Evolutionary conservation across 78 protist species (phyloP), one percentile per base, ranked within the genome.

Genomic region (Dictyostelium capitatum): DNA sequence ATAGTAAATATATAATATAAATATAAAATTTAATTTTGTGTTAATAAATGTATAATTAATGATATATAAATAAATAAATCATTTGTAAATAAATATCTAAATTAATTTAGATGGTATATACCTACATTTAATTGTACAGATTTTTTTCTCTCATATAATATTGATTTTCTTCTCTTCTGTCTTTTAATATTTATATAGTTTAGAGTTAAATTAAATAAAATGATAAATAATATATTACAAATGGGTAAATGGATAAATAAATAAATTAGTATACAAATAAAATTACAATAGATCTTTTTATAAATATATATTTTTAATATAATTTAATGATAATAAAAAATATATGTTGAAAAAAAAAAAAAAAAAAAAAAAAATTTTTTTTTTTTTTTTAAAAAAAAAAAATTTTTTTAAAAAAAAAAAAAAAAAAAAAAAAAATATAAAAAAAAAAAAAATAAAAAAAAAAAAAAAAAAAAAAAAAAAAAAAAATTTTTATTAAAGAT

Each of bases 71-170:
- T 19, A 57, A 14, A 57, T 2, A n/a, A 57, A 57, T 57, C 6
- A 19, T 4, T 64, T 65, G 73, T 65, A 65, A 65, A n/a, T n/a
- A 65, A 65, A 65, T 25, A 0, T 28, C 3, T 25, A 65, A 30
- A 23, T 23, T 8, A 11, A 23, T 23, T 64, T 64, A 28, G 25
- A 12, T 64, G 9, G 19, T 12, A 78, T 32, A 2, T 78, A 54
- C 74, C 32, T 57, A 57, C 41, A 46, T 57, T 20, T 57, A 79
- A 79, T 79, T 79, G 64, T n/a, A 59, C 6, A 59, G 85, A 79
- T 79, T 79, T 79, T 43, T 79, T 79, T 57, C 85, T 57, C 20
- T 79, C 53, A 59, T 41, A 19, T 41, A 46, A 17, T 43, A 72
- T 25, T 17, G 79, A 46, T 32, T 32, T 72, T 20, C 53, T 32